Base-by-base conservation (phyloP, 306 rosid genomes). In the Carpinus viminea region DNA sequence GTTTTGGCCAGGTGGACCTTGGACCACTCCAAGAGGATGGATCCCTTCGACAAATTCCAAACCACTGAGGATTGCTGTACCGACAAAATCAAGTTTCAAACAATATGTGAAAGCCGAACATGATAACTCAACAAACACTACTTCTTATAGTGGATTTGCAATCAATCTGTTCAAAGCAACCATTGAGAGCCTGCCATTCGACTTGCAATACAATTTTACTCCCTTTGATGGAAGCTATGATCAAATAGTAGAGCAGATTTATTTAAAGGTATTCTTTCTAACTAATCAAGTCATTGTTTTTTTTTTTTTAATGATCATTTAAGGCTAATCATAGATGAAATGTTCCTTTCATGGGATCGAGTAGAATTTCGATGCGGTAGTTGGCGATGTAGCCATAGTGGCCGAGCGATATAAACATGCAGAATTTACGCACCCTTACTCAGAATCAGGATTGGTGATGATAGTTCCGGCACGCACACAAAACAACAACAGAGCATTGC, bases 361-460 rank as follows among this genome's bases (percentile, higher is more conserved):
- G 6, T 54, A 86, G 89, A 72, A 79, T 1, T 89, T 76, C 20
- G 91, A 89, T 78, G 91, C 87, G 43, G 89, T 79, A 2, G 60
- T 89, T 60, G 88, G 92, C 46, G 89, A 89, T 66, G 80, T 85
- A 24, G 65, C 87, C 36, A 83, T 89, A 54, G 53, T 79, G 26
- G 65, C 87, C 0, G 24, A 3, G 5, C 74, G 89, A 17, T 85
- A 61, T 48, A 17, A 75, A 38, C 34, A 81, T 20, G 91, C 85
- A 45, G 89, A 85, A 52, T 85, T 85, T 79, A 77, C 89, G 18
- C 78, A 50, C 18, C 89, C 91, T 8, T 87, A 83, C 83, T 74
- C 85, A 18, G 85, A 87, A 75, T 68, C 87, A 11, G 91, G 89
- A 52, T 72, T 89, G 66, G 78, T 72, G 75, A 89, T 87, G 93